Percentiles rank a stretch among this genome's conserved stretches.
These are phyloP conservation scores for Rhynchosporium agropyri DNA, from an alignment of 2,329 filamentous ascomycete species.

Conservation along the genomic window DNA sequence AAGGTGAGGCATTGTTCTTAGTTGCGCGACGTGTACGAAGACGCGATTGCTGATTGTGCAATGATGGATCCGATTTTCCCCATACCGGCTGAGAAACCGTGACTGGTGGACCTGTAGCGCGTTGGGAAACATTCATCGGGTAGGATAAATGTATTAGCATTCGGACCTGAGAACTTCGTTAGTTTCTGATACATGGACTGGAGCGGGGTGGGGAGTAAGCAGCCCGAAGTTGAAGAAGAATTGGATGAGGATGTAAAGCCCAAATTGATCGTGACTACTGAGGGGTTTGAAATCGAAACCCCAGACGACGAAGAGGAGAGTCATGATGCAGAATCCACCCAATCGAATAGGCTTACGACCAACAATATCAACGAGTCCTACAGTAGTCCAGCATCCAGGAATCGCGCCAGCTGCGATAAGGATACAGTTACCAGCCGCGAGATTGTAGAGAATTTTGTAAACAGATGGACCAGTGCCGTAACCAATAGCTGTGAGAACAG, in stretches of 20 bases:
- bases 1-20: slow-evolving; percentile 47
- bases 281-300: slow-evolving; percentile 61
- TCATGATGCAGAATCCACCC: slow-evolving; percentile 63
- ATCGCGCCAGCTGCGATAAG: slow-evolving; percentile 77
- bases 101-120: slow-evolving; percentile 43
- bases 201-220: neutral
- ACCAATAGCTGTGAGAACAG: slow-evolving; percentile 73
- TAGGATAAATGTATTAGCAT: slow-evolving; percentile 45
- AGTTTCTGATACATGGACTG: neutral
- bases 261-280: slow-evolving; percentile 55
- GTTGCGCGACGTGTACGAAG: slow-evolving; percentile 48
- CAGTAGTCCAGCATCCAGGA: slow-evolving; percentile 79
- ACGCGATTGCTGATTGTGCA: slow-evolving; percentile 55
- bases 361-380: slow-evolving; percentile 72
- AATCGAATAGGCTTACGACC: slow-evolving; percentile 80
- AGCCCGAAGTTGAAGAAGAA: slow-evolving; percentile 66
- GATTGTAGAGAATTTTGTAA: slow-evolving; percentile 72
- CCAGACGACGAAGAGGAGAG: slow-evolving; percentile 62
- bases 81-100: slow-evolving; percentile 44
- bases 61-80: slow-evolving; percentile 45
- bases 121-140: slow-evolving; percentile 45
- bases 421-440: slow-evolving; percentile 74
- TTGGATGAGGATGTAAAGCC: slow-evolving; percentile 64
- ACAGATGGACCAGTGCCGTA: slow-evolving; percentile 66
- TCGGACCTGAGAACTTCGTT: slow-evolving; percentile 28